Base-by-base conservation (phyloP, 2,329 filamentous ascomycete species). In the Fusarium bactridioides region DNA sequence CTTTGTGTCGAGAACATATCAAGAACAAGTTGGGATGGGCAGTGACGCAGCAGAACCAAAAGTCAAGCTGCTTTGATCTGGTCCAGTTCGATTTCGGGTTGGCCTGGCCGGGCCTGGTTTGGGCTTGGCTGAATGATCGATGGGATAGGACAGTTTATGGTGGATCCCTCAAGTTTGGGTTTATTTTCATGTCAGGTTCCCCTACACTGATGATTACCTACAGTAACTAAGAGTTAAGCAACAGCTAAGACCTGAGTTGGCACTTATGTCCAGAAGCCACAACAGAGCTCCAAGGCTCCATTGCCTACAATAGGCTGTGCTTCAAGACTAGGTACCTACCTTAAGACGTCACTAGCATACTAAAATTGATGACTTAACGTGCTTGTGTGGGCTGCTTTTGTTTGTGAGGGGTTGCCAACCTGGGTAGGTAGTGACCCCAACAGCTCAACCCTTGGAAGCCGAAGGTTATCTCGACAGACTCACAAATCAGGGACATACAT, bases 41-140 rank as follows among this genome's bases (percentile, higher is more conserved):
- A 64, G 72, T 75, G 74, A 76, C 74, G 70, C 74, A 75, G 61
- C 64, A 72, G 63, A 75, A 67, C 61, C 64, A 43, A 74, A 70
- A 55, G 65, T 59, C 66, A 65, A 71, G 71, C 51, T 73, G 65
- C 72, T 65, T 70, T 74, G 61, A 67, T 67, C 62, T 74, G 74
- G 50, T 68, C 70, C 67, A 73, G 63, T 67, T 74, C 73, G 68
- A 53, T 64, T 68, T 71, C 61, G 70, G 67, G 38, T 43, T 71
- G 70, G 70, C 44, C 58, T 72, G 65, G 41, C 48, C 31, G n/a
- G 54, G 44, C 43, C 50, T 65, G 67, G 56, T n/a, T 33, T 71
- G 66, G 57, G 57, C 38, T 55, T 62, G 47, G 47, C 58, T 45
- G 40, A 38, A 55, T 68, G 37, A 25, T 37, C 12, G 50, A 64